phyloP scores from a whole-genome alignment of 345 rosid species.

The Boechera divaricarpa region DNA sequence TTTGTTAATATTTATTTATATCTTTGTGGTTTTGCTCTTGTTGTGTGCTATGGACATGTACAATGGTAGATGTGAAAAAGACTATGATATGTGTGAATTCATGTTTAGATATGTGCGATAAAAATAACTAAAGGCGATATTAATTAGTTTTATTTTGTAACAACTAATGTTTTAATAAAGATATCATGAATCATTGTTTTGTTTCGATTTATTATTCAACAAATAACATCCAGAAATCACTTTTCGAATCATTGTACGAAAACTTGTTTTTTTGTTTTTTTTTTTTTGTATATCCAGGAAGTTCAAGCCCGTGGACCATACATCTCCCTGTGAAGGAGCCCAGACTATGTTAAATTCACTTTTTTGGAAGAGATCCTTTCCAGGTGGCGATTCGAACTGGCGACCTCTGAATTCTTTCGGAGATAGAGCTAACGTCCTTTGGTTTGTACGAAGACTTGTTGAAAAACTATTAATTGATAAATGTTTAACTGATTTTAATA shows the following conservation, averaged over 20 bases:
- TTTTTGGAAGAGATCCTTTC: no score
- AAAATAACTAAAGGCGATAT: background rate
- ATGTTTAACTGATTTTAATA: no score
- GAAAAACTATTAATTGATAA: no score
- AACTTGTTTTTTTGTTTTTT: no score
- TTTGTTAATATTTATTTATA: background rate
- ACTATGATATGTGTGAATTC: background rate
- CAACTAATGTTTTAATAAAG: background rate
- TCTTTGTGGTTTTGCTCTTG: background rate
- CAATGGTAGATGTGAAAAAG: background rate
- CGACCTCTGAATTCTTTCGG: no score
- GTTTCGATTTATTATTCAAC: background rate
- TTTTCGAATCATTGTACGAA: background rate
- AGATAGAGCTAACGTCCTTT: no score
- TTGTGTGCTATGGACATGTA: background rate
- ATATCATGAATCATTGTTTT: background rate
- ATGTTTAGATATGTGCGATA: background rate
- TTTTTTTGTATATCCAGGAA: no score
- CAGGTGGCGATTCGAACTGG: no score
- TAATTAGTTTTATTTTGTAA: background rate
- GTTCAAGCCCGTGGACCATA: no score
- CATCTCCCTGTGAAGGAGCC: no score
- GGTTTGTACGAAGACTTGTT: no score
- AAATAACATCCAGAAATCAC: background rate
- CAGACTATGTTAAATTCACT: no score